Evolutionary conservation across 257 asterid genomes (phyloP).

Genomic region (Forsythia viridissima): DNA sequence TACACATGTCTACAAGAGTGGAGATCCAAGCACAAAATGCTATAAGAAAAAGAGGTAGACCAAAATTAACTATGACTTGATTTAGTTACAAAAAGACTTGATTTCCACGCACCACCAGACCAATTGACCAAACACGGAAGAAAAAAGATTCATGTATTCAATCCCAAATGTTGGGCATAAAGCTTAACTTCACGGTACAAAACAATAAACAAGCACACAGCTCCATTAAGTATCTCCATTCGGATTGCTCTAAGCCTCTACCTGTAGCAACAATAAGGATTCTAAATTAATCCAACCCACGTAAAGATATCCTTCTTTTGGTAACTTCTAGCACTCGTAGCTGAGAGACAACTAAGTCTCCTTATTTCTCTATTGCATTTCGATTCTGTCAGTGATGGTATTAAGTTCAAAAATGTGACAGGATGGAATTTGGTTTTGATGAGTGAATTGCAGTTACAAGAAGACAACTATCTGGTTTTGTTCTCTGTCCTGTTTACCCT

Average conservation of each 20-base stretch:
- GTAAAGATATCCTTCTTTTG: not conserved
- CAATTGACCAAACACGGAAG: not conserved
- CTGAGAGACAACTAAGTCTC: not conserved
- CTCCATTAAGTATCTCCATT: not conserved
- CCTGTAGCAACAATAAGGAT: not conserved
- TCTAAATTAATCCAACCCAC: not conserved
- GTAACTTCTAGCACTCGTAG: not conserved
- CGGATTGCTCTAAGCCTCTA: not conserved
- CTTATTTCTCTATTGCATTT: not conserved
- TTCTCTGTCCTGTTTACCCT: not conserved
- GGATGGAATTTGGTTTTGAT: not conserved
- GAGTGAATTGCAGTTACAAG: not conserved
- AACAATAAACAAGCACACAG: not conserved
- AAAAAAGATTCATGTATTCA: not conserved
- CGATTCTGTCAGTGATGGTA: not conserved
- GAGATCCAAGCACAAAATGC: not conserved
- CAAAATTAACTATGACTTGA: not conserved
- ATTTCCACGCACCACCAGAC: not conserved
- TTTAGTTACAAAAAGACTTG: not conserved
- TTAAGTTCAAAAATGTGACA: not conserved
- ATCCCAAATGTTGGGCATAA: not conserved
- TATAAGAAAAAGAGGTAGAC: not conserved
- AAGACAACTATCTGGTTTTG: not conserved
- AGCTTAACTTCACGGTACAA: not conserved
- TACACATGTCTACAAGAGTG: not conserved